Base-by-base conservation (phyloP, 202 grass and related monocot species). In the Carex sylvatica region DNA sequence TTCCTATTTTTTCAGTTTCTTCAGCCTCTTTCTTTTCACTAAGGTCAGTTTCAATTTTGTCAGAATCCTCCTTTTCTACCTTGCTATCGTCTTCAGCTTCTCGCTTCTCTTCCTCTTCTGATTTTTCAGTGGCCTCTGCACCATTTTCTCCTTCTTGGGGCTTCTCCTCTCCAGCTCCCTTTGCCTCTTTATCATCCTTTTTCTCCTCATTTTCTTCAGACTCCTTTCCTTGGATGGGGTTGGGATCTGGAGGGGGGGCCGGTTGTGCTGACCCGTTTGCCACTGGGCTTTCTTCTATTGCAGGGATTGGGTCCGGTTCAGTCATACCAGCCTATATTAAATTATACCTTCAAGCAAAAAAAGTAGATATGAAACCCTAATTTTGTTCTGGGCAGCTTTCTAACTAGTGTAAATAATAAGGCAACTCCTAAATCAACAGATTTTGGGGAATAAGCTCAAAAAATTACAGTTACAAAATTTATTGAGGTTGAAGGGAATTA, bases 11-110 rank as follows among this genome's bases (percentile, higher is more conserved):
- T 36, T 18, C 19, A 8, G 54, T 55, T 61, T 53, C 79, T 52
- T 82, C 63, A 16, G 61, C 64, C 49, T 65, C 42, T 54, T 56
- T 69, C 63, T 82, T 82, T 56, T 70, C 80, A 82, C 20, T 26
- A 10, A 26, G 0, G 49, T 44, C 65, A 46, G 44, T 65, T 62
- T 31, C 78, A 9, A 64, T 55, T 33, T 67, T 54, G 14, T 70
- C 63, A 36, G 80, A 67, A 3, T 82, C 80, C 40, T 82, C 49
- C 44, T 82, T 56, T 82, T 82, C 80, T 77, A 31, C 53, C 28
- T 77, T 77, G 20, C 4, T 58, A 9, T 13, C 53, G 2, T 36
- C 74, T 36, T 59, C 74, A 58, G 30, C 30, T 33, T 53, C 53
- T 77, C 9, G 23, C 53, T 59, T 77, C 52, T 31, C 74, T 59